These are phyloP conservation scores for Solanum neorickii DNA, from an alignment of 257 asterid species.

Conservation along the genomic window DNA sequence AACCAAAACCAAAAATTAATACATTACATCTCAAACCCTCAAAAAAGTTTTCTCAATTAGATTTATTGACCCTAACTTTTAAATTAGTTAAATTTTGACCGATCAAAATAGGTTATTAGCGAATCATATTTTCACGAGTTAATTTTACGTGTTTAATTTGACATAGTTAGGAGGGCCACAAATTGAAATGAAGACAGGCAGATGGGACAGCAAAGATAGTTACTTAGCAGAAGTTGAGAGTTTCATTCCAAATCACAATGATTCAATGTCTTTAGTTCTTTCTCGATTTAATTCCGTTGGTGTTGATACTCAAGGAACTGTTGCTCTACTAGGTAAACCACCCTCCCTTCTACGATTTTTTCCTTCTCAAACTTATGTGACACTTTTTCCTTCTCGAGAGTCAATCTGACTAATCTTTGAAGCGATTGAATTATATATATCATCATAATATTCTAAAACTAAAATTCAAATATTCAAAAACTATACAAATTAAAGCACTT, in stretches of 20 bases:
- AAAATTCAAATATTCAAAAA: neutral
- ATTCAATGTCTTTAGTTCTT: constrained; percentile 40
- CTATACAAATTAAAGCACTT: neutral
- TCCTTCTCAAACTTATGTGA: neutral
- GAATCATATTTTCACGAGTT: neutral
- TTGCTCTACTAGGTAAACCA: constrained; percentile 52
- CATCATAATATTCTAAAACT: neutral
- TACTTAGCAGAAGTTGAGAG: constrained; percentile 26
- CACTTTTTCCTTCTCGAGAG: accelerated
- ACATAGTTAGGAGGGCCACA: constrained; percentile 64
- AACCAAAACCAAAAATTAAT: neutral
- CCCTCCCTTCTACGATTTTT: accelerated
- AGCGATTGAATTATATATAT: neutral
- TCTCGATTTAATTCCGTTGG: constrained; percentile 45
- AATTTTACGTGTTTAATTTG: neutral
- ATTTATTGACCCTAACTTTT: neutral
- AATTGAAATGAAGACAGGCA: constrained; percentile 55
- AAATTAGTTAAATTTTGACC: too few relatives aligned
- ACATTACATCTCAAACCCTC: neutral
- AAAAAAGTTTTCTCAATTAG: too few relatives aligned
- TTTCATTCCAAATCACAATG: constrained; percentile 66
- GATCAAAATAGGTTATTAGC: neutral
- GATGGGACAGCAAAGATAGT: constrained; percentile 56
- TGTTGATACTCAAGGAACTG: constrained; percentile 45
- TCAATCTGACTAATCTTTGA: neutral